Conservation (phyloP, 1,284 basidiomycete genomes). For the Puccinia polysora region DNA sequence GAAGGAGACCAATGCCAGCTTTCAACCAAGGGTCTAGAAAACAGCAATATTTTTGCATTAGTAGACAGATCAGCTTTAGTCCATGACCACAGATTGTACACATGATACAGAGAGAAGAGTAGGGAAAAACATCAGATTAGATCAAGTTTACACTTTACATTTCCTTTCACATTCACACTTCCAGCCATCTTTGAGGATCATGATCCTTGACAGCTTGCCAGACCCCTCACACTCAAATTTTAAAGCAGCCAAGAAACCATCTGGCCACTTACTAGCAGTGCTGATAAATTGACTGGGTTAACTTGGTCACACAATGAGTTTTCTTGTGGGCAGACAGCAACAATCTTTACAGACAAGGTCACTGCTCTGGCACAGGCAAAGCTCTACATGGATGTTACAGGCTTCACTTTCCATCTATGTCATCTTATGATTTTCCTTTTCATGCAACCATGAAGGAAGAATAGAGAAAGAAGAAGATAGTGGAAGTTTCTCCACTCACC, state of each 20-base stretch:
- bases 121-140: slow-evolving; percentile 43
- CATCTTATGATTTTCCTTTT: background rate
- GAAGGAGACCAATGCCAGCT: no score
- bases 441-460: background rate
- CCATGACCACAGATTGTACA: no score
- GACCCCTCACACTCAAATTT: background rate
- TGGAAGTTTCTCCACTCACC: background rate
- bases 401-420: slow-evolving; percentile 10
- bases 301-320: no score
- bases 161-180: background rate
- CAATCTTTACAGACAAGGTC: no score
- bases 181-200: background rate
- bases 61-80: no score
- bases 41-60: no score
- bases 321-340: no score
- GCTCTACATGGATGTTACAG: no score
- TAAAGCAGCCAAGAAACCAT: background rate
- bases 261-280: background rate
- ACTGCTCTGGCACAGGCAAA: background rate
- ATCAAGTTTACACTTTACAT: slow-evolving; percentile 27
- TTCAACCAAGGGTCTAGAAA: no score
- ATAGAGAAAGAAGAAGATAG: background rate
- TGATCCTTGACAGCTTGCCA: background rate
- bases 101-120: no score
- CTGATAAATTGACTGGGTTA: background rate